Base-by-base conservation (phyloP, 805 yeast species). In the Wickerhamomyces alni region DNA sequence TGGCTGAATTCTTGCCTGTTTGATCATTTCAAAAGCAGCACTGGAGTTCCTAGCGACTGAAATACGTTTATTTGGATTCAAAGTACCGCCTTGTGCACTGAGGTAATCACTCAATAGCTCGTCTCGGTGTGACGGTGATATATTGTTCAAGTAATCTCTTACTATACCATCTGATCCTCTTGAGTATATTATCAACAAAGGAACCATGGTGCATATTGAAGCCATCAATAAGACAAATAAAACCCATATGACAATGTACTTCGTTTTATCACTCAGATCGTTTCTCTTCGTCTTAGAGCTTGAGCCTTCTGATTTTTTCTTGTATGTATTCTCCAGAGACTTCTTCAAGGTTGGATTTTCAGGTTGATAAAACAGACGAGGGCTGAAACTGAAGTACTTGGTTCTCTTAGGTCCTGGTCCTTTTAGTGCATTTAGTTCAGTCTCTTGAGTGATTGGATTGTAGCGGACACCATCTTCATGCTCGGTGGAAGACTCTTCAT, bases 81-180 rank as follows among this genome's bases (percentile, higher is more conserved):
- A 6, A 21, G 24, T 9, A 21, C 24, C 24, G 6, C 24, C 24
- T 21, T 21, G 24, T 21, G 9, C 24, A 21, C 9, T 21, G 9
- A 21, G 9, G 9, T 21, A 21, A 21, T 21, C 24, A 21, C 9
- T 7, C 17, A 57, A 37, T 30, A 62, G 36, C 7, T 38, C 35
- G 11, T 43, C 38, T 38, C 62, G 50, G 24, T 55, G 56, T 6
- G 42, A 38, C 11, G 54, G 53, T 3, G 50, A 39, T n/a, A 56
- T 51, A 25, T 56, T 48, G 1, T 44, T 35, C 41, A 68, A 58
- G 41, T 59, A 69, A 1, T 43, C 53, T 16, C 37, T 33, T 3
- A 61, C 59, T 5, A 55, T 39, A 1, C 36, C 21, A 31, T 50
- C 57, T 1, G 67, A 61, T 0, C 72, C 73, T 27, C 55, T 47